These are phyloP conservation scores for Fusarium staphyleae DNA, from an alignment of 2,329 filamentous ascomycete species.

Conservation along the genomic window DNA sequence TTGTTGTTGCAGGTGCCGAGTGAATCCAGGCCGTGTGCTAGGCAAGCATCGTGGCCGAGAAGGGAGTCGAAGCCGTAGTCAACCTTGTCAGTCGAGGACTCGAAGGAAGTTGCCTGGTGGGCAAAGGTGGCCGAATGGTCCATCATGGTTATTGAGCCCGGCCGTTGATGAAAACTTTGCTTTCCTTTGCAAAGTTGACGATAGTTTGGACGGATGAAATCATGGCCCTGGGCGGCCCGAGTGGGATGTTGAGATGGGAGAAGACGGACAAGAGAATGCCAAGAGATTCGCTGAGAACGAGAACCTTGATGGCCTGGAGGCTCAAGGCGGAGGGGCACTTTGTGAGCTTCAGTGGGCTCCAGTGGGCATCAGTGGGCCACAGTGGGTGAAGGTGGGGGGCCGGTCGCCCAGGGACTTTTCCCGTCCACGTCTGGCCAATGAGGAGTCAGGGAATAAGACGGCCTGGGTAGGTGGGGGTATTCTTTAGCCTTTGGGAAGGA, in stretches of 20 bases:
- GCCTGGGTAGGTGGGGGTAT: slow-evolving; percentile 9
- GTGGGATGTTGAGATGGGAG: slow-evolving; percentile 30
- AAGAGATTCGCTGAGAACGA: slow-evolving; percentile 32
- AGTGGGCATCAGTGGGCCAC: slow-evolving; percentile 5
- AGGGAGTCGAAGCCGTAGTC: slow-evolving; percentile 44
- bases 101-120: slow-evolving; percentile 34
- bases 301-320: slow-evolving; percentile 44
- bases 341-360: slow-evolving; percentile 21
- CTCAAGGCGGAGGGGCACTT: slow-evolving; percentile 34
- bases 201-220: slow-evolving; percentile 12
- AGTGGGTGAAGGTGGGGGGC: slow-evolving; percentile 10
- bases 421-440: slow-evolving; percentile 16
- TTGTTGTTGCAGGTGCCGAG: slow-evolving; percentile 43
- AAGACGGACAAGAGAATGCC: slow-evolving; percentile 18
- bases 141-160: slow-evolving; percentile 22
- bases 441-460: slow-evolving; percentile 10
- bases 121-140: slow-evolving; percentile 34
- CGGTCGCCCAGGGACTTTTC: slow-evolving; percentile 1
- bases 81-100: slow-evolving; percentile 34
- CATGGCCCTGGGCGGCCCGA: slow-evolving; percentile 18
- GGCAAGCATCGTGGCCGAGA: slow-evolving; percentile 34
- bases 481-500: neutral
- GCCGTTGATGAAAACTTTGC: slow-evolving; percentile 13
- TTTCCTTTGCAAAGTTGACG: slow-evolving; percentile 6
- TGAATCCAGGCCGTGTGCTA: slow-evolving; percentile 39